phyloP scores from a whole-genome alignment of 495 filamentous ascomycete species.

The Parathielavia hyrcaniae region DNA sequence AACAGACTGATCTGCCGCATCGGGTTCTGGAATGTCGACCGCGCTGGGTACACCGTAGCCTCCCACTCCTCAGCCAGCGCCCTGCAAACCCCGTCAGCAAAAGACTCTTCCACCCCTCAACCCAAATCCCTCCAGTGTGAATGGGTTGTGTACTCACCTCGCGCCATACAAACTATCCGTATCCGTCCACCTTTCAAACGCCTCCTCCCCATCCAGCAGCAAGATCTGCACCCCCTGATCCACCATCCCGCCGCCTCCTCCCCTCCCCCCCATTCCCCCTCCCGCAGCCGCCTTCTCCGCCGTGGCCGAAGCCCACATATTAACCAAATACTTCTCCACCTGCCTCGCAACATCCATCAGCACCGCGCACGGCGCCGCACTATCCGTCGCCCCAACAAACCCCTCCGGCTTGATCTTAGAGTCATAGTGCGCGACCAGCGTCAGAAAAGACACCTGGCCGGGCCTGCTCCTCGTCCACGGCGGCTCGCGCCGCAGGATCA shows the following conservation, averaged over 20 bases:
- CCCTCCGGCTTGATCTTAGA: constrained; percentile 66
- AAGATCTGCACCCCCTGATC: constrained; percentile 69
- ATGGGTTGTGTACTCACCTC: constrained; percentile 37
- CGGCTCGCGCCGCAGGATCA: constrained; percentile 74
- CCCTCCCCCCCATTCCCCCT: constrained; percentile 32
- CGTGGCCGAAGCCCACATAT: constrained; percentile 28
- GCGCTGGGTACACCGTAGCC: constrained; percentile 53
- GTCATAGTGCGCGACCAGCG: constrained; percentile 93
- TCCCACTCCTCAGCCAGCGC: constrained; percentile 77
- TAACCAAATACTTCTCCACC: constrained; percentile 38
- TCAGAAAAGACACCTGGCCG: constrained; percentile 65
- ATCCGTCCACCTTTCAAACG: constrained; percentile 67
- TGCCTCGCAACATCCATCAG: constrained; percentile 58
- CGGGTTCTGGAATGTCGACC: constrained; percentile 63
- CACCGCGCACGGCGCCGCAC: constrained; percentile 82
- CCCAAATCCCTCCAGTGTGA: not conserved
- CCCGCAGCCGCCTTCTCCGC: no score
- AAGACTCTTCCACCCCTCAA: not conserved
- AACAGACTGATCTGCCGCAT: constrained; percentile 75
- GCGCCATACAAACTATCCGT: constrained; percentile 79
- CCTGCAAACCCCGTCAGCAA: constrained; percentile 27
- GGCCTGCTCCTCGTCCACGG: constrained; percentile 53
- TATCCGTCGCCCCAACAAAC: constrained; percentile 85
- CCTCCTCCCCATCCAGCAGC: constrained; percentile 86
- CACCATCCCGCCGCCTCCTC: constrained; percentile 28